Base-by-base conservation (phyloP, 352 stramenopile species). In the Pythium folliculosum region DNA sequence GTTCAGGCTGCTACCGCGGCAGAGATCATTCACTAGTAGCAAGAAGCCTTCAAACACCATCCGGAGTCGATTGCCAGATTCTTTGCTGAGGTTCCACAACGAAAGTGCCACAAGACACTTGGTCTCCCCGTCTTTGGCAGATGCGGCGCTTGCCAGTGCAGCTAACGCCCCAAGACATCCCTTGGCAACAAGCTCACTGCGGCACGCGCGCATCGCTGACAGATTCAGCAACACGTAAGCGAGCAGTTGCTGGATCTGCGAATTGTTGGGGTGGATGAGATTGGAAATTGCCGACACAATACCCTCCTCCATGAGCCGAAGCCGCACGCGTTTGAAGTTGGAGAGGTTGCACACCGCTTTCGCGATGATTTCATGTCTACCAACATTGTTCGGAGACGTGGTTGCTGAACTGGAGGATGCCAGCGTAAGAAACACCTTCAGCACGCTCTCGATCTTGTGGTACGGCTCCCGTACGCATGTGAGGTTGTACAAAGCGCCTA, bases 301-400 rank as follows among this genome's bases (percentile, higher is more conserved):
- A 5, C 90, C 91, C 82, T 97, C 90, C 63, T 97, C 90, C 66
- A 97, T 90, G 2, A 96, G 70, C 37, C 90, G 83, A 30, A 90
- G 63, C 0, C 91, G 86, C 25, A 97, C 77, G 3, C 77, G 73
- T 66, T 92, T 96, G 47, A 97, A 81, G 43, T 96, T 92, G 22
- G 86, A 93, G 0, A 97, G 60, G 67, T 97, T 97, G 50, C 90
- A 96, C 27, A 97, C 74, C 0, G 88, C 91, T 25, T 89, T 90
- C 0, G 87, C 84, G 12, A 77, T 87, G 45, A 89, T 70, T 40
- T 83, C 81, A 30, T 86, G 76, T 27, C 55, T 60, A 57, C 76
- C 66, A 1, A 51, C 61, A 22, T 22, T 56, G 22, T n/a, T 48
- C 7, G 63, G 30, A n/a, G 54, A 54, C 5, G 65, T 21, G 3